Evolutionary conservation across 148 eudicot species (phyloP).

Genomic region (Mesembryanthemum crystallinum): DNA sequence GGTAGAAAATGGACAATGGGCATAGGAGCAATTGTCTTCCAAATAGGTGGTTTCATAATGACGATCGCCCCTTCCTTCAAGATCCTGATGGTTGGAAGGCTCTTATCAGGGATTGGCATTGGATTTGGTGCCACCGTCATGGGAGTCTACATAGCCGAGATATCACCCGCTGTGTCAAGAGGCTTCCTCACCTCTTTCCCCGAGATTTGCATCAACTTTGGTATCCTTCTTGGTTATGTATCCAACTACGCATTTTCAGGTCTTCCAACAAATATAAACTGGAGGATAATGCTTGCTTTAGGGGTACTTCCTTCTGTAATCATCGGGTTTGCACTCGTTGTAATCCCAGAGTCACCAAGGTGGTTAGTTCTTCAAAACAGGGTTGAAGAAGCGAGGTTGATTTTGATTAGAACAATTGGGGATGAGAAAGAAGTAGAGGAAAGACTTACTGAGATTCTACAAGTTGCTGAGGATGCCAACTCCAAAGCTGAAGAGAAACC

Average conservation of each 20-base stretch:
- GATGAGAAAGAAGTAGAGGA: conserved; percentile 61
- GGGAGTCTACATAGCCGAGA: conserved; percentile 47
- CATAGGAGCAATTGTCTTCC: conserved; percentile 35
- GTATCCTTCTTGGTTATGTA: conserved; percentile 43
- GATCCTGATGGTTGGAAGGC: conserved; percentile 38
- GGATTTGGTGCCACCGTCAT: conserved; percentile 39
- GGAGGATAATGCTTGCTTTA: conserved; percentile 71
- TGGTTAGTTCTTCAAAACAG: conserved; percentile 73
- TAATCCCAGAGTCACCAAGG: conserved; percentile 87
- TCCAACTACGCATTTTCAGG: conserved; percentile 48
- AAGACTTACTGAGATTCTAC: conserved; percentile 63
- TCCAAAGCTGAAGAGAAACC: conserved; percentile 40
- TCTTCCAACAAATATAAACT: conserved; percentile 31
- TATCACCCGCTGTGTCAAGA: conserved; percentile 39
- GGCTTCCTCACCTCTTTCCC: conserved; percentile 49
- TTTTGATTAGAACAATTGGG: conserved; percentile 57
- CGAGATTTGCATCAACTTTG: conserved; percentile 39
- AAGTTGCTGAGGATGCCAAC: conserved; percentile 43
- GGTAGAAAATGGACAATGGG: conserved; percentile 57
- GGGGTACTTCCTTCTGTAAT: conserved; percentile 75
- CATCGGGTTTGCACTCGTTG: conserved; percentile 60
- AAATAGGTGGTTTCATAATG: conserved; percentile 38
- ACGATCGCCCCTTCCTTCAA: conserved; percentile 32
- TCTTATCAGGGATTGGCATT: conserved; percentile 41
- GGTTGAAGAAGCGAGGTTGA: conserved; percentile 59